A percentile compares a stretch with the other conserved stretches of the same genome.
phyloP scores from a whole-genome alignment of 129 eudicot genomes.

The Scalesia atractyloides region DNA sequence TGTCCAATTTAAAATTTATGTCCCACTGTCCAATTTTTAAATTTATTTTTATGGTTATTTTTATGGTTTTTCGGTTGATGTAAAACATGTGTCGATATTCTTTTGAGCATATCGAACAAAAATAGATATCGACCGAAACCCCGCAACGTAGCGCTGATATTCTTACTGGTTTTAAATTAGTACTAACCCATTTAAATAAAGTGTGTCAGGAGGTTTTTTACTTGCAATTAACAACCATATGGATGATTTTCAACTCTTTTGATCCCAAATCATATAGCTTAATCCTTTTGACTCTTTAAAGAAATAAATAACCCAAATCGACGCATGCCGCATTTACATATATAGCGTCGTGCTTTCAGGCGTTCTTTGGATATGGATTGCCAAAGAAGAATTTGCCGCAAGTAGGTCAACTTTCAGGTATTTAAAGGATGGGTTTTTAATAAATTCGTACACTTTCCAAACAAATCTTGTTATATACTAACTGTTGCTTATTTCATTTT shows the following conservation, averaged over 20 bases:
- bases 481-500: slow-evolving; percentile 1
- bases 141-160: too few species aligned
- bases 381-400: slow-evolving; percentile 46
- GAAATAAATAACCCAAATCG: background rate
- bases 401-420: slow-evolving; percentile 52
- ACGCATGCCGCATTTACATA: background rate
- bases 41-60: too few species aligned
- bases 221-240: background rate
- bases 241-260: background rate
- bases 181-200: background rate
- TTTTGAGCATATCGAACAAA: too few species aligned
- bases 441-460: background rate
- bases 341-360: slow-evolving; percentile 37
- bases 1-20: too few species aligned
- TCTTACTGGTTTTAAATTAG: too few species aligned
- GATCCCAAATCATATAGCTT: background rate
- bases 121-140: too few species aligned
- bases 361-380: slow-evolving; percentile 39
- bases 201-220: background rate
- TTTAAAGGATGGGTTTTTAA: slow-evolving; percentile 10
- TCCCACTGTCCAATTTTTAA: too few species aligned
- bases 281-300: background rate
- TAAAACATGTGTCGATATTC: too few species aligned
- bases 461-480: slow-evolving; percentile 12
- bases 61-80: too few species aligned